Conservation (phyloP, 164 flowering plant genomes). For the Vitis rupestris region DNA sequence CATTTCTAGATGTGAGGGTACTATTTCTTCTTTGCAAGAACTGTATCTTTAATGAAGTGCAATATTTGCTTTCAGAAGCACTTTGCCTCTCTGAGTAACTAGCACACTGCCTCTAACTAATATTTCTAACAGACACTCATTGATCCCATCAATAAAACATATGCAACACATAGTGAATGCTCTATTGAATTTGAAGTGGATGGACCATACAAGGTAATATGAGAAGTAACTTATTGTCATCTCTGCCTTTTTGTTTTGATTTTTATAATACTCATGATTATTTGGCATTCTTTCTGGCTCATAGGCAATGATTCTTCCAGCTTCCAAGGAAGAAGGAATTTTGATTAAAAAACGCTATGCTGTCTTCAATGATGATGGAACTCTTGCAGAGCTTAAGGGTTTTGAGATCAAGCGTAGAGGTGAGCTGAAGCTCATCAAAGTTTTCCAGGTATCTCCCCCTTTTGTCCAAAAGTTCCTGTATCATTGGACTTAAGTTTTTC, state of each 20-base stretch:
- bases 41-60: neutral
- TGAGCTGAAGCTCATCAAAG: constrained; percentile 99
- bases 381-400: constrained; percentile 98
- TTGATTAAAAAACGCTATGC: constrained; percentile 99
- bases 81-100: neutral
- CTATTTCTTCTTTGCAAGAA: neutral
- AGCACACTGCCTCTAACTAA: constrained; percentile 3
- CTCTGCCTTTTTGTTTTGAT: constrained; percentile 8
- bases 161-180: constrained; percentile 91
- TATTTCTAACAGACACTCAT: constrained; percentile 59
- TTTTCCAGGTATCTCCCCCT: constrained; percentile 73
- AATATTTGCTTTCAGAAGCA: neutral
- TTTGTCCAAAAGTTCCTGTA: neutral
- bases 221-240: neutral
- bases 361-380: constrained; percentile 98
- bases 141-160: constrained; percentile 77
- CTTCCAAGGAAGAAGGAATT: constrained; percentile 98
- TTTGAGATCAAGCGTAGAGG: constrained; percentile 99
- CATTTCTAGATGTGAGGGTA: neutral
- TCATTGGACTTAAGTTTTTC: neutral
- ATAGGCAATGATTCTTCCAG: constrained; percentile 99
- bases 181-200: constrained; percentile 99
- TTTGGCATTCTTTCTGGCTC: constrained; percentile 11
- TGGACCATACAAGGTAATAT: constrained; percentile 94
- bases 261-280: neutral